Evolutionary conservation across 192 early-diverging fungal genomes (phyloP).

Genomic region (Diversispora epigaea): DNA sequence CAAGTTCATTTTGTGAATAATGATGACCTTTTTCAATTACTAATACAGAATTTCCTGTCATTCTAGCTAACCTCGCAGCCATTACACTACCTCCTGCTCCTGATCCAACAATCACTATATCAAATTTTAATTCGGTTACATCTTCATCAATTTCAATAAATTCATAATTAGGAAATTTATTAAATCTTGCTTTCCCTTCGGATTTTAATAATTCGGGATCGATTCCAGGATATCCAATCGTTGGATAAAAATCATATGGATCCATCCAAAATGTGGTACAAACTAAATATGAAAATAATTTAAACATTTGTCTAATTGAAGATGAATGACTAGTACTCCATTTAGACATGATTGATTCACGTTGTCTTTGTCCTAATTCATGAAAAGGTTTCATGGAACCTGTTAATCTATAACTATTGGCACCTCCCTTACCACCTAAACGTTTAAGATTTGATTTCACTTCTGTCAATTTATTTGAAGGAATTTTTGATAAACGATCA

Average conservation of each 20-base stretch:
- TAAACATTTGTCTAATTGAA: constrained; percentile 36
- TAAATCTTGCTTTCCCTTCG: constrained; percentile 35
- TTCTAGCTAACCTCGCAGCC: constrained; percentile 64
- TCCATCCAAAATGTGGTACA: constrained; percentile 21
- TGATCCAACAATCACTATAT: constrained; percentile 69
- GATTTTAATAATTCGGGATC: constrained; percentile 46
- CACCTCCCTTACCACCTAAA: constrained; percentile 35
- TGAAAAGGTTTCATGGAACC: constrained; percentile 36
- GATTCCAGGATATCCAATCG: constrained; percentile 55
- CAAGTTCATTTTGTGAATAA: constrained; percentile 52
- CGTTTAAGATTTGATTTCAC: constrained; percentile 32
- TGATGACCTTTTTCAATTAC: constrained; percentile 74
- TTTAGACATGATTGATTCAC: constrained; percentile 36
- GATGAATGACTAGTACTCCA: constrained; percentile 32
- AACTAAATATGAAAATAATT: constrained; percentile 31
- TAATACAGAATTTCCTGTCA: constrained; percentile 61
- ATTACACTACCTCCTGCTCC: constrained; percentile 69
- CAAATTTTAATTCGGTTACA: constrained; percentile 45
- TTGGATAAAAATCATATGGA: constrained; percentile 38
- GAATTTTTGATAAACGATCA: background rate
- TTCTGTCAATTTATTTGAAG: constrained; percentile 29
- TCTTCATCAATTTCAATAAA: constrained; percentile 47
- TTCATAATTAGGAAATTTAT: constrained; percentile 48
- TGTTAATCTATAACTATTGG: constrained; percentile 35
- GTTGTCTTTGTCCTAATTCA: constrained; percentile 34